Percentiles rank a stretch among this genome's conserved stretches.
These are phyloP conservation scores for Aspergillus transmontanensis DNA, from an alignment of 2,329 filamentous ascomycete genomes.

Conservation along the genomic window DNA sequence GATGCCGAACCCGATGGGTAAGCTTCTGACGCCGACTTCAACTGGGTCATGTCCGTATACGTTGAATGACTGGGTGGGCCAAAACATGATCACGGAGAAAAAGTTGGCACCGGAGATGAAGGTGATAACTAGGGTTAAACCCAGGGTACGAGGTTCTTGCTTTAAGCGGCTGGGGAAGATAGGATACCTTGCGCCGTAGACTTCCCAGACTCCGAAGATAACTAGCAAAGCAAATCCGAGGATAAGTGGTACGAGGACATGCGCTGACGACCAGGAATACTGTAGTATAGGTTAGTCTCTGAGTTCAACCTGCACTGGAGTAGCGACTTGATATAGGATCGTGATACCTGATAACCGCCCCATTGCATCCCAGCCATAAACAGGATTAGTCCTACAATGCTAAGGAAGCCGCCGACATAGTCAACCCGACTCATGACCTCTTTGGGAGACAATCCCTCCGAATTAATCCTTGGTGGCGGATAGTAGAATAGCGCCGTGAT, in stretches of 20 bases:
- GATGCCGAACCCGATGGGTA: constrained; percentile 67
- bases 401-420: constrained; percentile 53
- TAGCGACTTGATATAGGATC: constrained; percentile 4
- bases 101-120: constrained; percentile 64
- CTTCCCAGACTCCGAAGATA: constrained; percentile 51
- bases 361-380: constrained; percentile 55
- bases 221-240: constrained; percentile 47
- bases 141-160: constrained; percentile 53
- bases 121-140: constrained; percentile 59
- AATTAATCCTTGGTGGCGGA: constrained; percentile 48
- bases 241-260: constrained; percentile 50
- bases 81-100: constrained; percentile 59
- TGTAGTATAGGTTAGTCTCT: constrained; percentile 16
- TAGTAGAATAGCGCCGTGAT: constrained; percentile 49
- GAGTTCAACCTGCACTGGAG: not conserved
- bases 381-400: constrained; percentile 50
- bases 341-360: constrained; percentile 50
- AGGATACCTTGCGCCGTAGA: constrained; percentile 49
- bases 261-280: constrained; percentile 49
- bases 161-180: constrained; percentile 50
- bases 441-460: constrained; percentile 37
- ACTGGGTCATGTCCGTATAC: constrained; percentile 67
- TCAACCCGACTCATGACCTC: constrained; percentile 52
- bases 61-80: constrained; percentile 67
- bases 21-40: constrained; percentile 64